A percentile compares a stretch with the other conserved stretches of the same genome.
Conservation (phyloP, 371 early-diverging fungal species). For the Gilbertella persicaria region DNA sequence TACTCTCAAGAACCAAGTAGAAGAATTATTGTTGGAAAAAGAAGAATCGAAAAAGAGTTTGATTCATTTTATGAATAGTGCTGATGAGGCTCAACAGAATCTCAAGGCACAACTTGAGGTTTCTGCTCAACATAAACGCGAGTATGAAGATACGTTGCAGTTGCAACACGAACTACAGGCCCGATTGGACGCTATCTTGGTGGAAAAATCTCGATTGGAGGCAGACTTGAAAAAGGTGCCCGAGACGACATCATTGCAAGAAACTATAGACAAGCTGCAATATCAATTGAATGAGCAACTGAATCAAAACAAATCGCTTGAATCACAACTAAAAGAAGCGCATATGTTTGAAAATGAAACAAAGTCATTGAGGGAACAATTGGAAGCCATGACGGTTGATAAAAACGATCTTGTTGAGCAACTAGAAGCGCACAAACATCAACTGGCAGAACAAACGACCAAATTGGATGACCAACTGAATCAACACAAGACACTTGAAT, state of each 20-base stretch:
- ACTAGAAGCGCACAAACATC: constrained; percentile 8
- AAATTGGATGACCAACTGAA: neutral
- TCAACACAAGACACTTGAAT: neutral
- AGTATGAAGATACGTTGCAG: constrained; percentile 2
- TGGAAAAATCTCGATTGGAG: constrained; percentile 6
- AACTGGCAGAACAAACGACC: constrained; percentile 11
- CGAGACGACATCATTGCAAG: neutral
- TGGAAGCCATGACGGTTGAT: constrained; percentile 28
- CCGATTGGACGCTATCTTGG: neutral
- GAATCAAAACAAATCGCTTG: neutral
- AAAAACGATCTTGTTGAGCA: constrained; percentile 18
- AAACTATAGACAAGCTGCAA: too few relatives aligned
- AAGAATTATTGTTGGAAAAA: constrained; percentile 46
- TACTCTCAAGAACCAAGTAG: constrained; percentile 41
- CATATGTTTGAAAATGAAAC: constrained; percentile 23
- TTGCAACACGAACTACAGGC: neutral
- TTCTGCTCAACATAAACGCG: constrained; percentile 15
- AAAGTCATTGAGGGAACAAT: constrained; percentile 33
- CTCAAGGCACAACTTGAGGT: constrained; percentile 34
- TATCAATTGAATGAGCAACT: constrained; percentile 3
- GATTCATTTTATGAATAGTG: constrained; percentile 41
- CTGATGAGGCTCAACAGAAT: constrained; percentile 32
- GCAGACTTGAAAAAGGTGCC: neutral
- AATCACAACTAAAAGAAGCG: neutral
- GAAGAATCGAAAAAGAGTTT: constrained; percentile 47